Evolutionary conservation across 345 rosid genomes (phyloP).

Genomic region (Rhodamnia rubescens): DNA sequence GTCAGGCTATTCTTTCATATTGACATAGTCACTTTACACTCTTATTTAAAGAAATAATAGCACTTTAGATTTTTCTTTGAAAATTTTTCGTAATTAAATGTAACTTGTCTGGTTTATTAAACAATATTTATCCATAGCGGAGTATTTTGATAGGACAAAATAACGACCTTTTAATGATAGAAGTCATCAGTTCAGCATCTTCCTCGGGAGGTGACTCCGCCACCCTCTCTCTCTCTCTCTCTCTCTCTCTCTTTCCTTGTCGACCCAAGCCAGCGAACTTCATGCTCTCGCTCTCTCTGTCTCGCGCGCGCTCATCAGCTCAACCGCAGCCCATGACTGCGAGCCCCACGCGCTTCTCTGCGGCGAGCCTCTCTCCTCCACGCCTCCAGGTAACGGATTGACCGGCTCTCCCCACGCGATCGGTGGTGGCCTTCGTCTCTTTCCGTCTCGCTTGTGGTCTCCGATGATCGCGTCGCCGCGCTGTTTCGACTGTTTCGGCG

Average conservation of each 20-base stretch:
- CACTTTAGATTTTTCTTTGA: too few relatives aligned
- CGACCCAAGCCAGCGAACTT: background rate
- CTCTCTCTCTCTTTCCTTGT: background rate
- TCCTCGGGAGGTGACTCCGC: background rate
- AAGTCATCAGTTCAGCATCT: background rate
- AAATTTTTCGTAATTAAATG: too few relatives aligned
- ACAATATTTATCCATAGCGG: too few relatives aligned
- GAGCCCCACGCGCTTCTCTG: background rate
- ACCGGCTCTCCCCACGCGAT: background rate
- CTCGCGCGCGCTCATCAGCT: background rate
- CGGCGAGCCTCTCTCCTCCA: background rate
- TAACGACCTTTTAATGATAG: too few relatives aligned
- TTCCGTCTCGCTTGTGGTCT: too few relatives aligned
- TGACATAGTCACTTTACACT: accelerated
- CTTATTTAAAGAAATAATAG: too few relatives aligned
- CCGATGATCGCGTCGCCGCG: background rate
- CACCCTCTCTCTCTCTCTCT: background rate
- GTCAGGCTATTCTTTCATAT: too few relatives aligned
- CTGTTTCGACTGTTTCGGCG: background rate
- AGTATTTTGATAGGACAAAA: too few relatives aligned
- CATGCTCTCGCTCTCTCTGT: background rate
- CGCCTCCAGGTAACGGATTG: background rate
- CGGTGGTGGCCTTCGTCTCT: background rate
- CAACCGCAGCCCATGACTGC: background rate
- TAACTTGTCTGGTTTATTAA: too few relatives aligned